These are phyloP conservation scores for Vicia faba DNA, from an alignment of 306 rosid species.

Conservation along the genomic window DNA sequence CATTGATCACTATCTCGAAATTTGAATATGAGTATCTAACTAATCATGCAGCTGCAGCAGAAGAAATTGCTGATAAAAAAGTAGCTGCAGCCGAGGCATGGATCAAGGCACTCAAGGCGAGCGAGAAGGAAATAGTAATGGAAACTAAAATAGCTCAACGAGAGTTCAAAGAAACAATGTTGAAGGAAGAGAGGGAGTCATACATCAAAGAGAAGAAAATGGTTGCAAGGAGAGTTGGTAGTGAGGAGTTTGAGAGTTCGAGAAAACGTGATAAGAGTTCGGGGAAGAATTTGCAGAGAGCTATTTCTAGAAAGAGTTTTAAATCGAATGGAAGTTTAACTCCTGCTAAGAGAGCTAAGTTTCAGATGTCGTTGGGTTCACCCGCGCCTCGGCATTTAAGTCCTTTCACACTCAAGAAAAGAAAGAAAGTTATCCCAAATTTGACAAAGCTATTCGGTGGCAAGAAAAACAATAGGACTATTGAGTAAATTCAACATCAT, in stretches of 20 bases:
- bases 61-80: constrained; percentile 81
- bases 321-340: constrained; percentile 47
- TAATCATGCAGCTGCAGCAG: constrained; percentile 67
- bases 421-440: constrained; percentile 62
- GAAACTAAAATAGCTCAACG: constrained; percentile 55
- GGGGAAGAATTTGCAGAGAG: constrained; percentile 42
- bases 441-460: constrained; percentile 63
- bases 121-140: constrained; percentile 73
- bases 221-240: constrained; percentile 46
- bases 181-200: constrained; percentile 50
- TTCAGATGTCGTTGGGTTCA: constrained; percentile 56
- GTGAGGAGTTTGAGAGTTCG: constrained; percentile 50
- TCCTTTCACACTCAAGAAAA: constrained; percentile 66
- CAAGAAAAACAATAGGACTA: constrained; percentile 37
- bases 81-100: constrained; percentile 85
- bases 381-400: constrained; percentile 54
- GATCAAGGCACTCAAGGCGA: constrained; percentile 87
- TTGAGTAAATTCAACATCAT: neutral
- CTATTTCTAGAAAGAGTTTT: constrained; percentile 49
- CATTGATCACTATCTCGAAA: constrained; percentile 70
- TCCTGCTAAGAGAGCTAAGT: constrained; percentile 50
- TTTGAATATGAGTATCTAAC: constrained; percentile 80
- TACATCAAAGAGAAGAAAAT: constrained; percentile 45
- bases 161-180: constrained; percentile 55
- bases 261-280: constrained; percentile 51